Conservation (phyloP, 2,329 filamentous ascomycete genomes). For the Westerdykella aurantiaca region DNA sequence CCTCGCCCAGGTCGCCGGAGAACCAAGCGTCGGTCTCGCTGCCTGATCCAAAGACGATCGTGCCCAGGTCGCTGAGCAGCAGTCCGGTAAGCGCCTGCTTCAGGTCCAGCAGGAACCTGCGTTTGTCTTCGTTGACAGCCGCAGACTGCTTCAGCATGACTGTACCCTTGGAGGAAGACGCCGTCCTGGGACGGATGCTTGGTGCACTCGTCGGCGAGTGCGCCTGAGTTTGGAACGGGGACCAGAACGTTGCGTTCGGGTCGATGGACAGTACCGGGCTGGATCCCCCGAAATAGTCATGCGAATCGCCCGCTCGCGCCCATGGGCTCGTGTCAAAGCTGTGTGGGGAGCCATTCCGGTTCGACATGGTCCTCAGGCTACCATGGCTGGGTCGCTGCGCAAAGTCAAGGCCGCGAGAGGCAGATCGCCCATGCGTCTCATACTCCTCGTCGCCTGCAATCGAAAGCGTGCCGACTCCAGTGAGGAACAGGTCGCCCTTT, state of each 20-base stretch:
- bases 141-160: constrained; percentile 54
- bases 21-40: constrained; percentile 95
- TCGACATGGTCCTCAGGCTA: constrained; percentile 54
- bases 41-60: constrained; percentile 76
- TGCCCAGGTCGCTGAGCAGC: constrained; percentile 82
- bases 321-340: constrained; percentile 66
- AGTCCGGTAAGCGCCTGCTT: constrained; percentile 77
- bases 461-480: constrained; percentile 44
- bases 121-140: constrained; percentile 62
- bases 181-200: constrained; percentile 59
- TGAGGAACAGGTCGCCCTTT: constrained; percentile 45
- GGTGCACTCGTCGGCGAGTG: constrained; percentile 59
- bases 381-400: constrained; percentile 49
- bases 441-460: constrained; percentile 46
- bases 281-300: constrained; percentile 63
- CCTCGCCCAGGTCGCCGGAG: constrained; percentile 50
- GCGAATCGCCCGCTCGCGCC: constrained; percentile 62
- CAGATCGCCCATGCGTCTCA: constrained; percentile 34
- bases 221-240: constrained; percentile 66
- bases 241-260: constrained; percentile 80
- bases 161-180: constrained; percentile 63
- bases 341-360: constrained; percentile 61
- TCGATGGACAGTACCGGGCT: constrained; percentile 69
- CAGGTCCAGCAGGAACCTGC: constrained; percentile 69
- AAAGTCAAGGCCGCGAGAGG: constrained; percentile 41